Base-by-base conservation (phyloP, 164 flowering plant genomes). In the Cinnamomum chago region DNA sequence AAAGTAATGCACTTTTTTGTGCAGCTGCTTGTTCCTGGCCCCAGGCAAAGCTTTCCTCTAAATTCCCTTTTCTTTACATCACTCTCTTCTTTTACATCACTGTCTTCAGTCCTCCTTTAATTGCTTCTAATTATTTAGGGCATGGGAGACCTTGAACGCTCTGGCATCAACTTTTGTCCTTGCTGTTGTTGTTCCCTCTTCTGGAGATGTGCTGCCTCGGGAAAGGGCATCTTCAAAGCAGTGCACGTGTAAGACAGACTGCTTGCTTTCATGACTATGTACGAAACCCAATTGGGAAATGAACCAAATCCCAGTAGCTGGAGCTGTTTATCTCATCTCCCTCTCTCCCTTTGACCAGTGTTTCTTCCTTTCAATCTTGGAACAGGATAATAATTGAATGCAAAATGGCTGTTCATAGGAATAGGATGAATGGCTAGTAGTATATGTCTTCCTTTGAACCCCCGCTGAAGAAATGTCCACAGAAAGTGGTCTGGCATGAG, bases 201-300 rank as follows among this genome's bases (percentile, higher is more conserved):
- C n/a, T 74, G 72, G 65, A 78, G 81, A 79, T 77, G 81, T 71
- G 73, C 64, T 13, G 62, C 91, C 91, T 88, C 85, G 90, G 75
- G 84, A 90, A 86, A 78, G 87, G 84, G 75, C 87, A 79, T 82
- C 82, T 85, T 76, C 88, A 85, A 88, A 82, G 83, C 81, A 80
- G 81, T 76, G 94, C 94, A 90, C 94, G 90, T 88, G 90, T 84
- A 83, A 85, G 82, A 73, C 79, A 76, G 80, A 82, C 88, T 79
- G 86, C 85, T 78, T 79, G 86, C 85, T 78, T 68, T 77, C 85
- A 79, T 83, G 77, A 82, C 86, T 72, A 60, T 68, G 2, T 35
- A 18, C 30, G 72, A 35, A 58, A 40, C 75, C 75, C 58, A 66
- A 58, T 17, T 55, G 67, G 72, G 55, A 73, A 70, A 70, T 67